Evolutionary conservation across 2,329 filamentous ascomycete genomes (phyloP).

Genomic region (Calycina marina): DNA sequence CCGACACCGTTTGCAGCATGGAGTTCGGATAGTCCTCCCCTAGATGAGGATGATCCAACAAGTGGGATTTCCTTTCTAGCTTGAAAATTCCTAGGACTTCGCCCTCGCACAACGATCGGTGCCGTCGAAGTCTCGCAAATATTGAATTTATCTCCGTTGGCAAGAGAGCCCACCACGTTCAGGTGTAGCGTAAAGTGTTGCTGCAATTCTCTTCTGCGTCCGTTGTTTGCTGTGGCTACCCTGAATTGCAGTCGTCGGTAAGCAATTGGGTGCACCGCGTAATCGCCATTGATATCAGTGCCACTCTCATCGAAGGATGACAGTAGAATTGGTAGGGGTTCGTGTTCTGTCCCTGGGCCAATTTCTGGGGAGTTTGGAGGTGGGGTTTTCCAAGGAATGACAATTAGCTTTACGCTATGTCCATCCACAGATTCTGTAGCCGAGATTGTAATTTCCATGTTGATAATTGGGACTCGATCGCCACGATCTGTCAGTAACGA

Average conservation of each 20-base stretch:
- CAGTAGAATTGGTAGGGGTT: slow-evolving; percentile 70
- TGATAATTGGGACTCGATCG: slow-evolving; percentile 68
- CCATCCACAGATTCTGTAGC: slow-evolving; percentile 92
- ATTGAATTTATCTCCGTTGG: slow-evolving; percentile 68
- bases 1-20: slow-evolving; percentile 16
- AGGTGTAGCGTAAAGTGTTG: slow-evolving; percentile 89
- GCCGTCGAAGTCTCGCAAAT: slow-evolving; percentile 76
- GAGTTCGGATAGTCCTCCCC: slow-evolving; percentile 21
- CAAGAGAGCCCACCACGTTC: slow-evolving; percentile 70
- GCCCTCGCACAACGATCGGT: slow-evolving; percentile 83
- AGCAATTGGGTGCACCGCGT: slow-evolving; percentile 79
- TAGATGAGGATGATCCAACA: slow-evolving; percentile 21
- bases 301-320: slow-evolving; percentile 43
- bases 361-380: slow-evolving; percentile 62
- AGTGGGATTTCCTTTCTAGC: slow-evolving; percentile 85
- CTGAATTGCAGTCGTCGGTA: slow-evolving; percentile 91
- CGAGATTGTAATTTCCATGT: slow-evolving; percentile 75
- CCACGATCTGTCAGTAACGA: slow-evolving; percentile 74
- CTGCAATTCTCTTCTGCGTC: slow-evolving; percentile 82
- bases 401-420: slow-evolving; percentile 82
- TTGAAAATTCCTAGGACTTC: slow-evolving; percentile 90
- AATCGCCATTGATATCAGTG: slow-evolving; percentile 38
- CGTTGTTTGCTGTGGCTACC: slow-evolving; percentile 92
- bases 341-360: slow-evolving; percentile 56
- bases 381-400: slow-evolving; percentile 95